Base-by-base conservation (phyloP, 202 grass and related monocot species). In the Brachypodium distachyon region DNA sequence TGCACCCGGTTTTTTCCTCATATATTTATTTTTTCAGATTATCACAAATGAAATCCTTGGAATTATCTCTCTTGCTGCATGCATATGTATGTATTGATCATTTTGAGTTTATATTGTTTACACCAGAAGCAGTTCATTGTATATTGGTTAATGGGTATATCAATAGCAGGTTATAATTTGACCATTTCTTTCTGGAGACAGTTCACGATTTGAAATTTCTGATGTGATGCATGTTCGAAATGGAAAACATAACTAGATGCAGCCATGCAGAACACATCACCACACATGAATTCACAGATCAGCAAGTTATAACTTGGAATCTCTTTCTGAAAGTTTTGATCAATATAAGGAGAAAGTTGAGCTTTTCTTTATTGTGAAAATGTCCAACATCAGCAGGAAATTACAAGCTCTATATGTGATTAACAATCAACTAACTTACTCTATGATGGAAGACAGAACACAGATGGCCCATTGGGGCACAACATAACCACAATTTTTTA, bases 391-490 rank as follows among this genome's bases (percentile, higher is more conserved):
- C 9, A 12, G 26, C 2, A 69, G 66, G 41, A 65, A 25, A 10
- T 40, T 41, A 14, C 0, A 13, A 44, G 42, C 1, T 44, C 16
- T n/a, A n/a, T n/a, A n/a, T 68, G 22, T 5, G 39, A 56, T 47
- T 21, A 70, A 22, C 70, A 77, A 22, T 19, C 0, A 73, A 57
- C 33, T 22, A 25, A 51, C 53, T 73, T 5, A 67, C 66, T 47
- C 33, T 34, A 60, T 78, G 32, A 36, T 58, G 39, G n/a, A 47
- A 57, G 60, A 63, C 50, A 64, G 66, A 77, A 56, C 60, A 29
- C 74, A 51, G 41, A 67, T 19, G 41, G 72, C 86, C 82, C 77
- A 81, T 77, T 89, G 65, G 65, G 72, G 65, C 77, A 81, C 19
- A 81, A 72, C 68, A 57, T 2, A 2, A 34, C 32, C 29, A 61